A percentile compares a stretch with the other conserved stretches of the same genome.
These are phyloP conservation scores for Prinsepia uniflora DNA, from an alignment of 306 rosid genomes.

Conservation along the genomic window DNA sequence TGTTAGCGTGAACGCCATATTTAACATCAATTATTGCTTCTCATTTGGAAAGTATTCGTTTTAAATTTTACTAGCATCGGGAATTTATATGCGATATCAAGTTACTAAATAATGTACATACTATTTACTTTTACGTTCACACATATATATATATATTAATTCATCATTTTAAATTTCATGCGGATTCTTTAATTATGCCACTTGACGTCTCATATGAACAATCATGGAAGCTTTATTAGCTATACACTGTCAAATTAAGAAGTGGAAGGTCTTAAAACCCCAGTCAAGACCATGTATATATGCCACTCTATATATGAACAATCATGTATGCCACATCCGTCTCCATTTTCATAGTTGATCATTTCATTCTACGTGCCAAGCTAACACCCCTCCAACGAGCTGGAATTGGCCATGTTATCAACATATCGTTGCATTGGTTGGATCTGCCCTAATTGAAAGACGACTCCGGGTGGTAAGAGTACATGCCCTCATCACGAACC, in stretches of 20 bases:
- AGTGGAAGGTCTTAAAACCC: constrained; percentile 34
- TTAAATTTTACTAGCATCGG: background rate
- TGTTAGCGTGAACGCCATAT: too few species aligned
- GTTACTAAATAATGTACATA: too few species aligned
- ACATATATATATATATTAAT: too few species aligned
- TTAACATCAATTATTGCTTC: background rate
- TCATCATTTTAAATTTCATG: too few species aligned
- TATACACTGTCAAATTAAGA: constrained; percentile 23
- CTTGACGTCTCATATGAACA: constrained; percentile 7
- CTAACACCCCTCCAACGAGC: constrained; percentile 26
- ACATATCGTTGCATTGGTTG: constrained; percentile 1
- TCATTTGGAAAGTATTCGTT: background rate
- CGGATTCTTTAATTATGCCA: constrained; percentile 31
- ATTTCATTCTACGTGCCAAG: background rate
- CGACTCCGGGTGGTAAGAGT: constrained; percentile 13
- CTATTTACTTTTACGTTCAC: too few species aligned
- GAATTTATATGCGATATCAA: background rate
- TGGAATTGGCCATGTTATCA: constrained; percentile 26
- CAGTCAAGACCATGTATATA: constrained; percentile 25
- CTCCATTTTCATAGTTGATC: constrained; percentile 26
- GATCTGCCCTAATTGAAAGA: constrained; percentile 28
- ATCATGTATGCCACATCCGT: constrained; percentile 27
- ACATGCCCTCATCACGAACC: background rate
- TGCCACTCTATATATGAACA: too few species aligned
- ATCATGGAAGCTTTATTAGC: constrained; percentile 23